Conservation (phyloP, 2,329 filamentous ascomycete species). For the Thelonectria olida region DNA sequence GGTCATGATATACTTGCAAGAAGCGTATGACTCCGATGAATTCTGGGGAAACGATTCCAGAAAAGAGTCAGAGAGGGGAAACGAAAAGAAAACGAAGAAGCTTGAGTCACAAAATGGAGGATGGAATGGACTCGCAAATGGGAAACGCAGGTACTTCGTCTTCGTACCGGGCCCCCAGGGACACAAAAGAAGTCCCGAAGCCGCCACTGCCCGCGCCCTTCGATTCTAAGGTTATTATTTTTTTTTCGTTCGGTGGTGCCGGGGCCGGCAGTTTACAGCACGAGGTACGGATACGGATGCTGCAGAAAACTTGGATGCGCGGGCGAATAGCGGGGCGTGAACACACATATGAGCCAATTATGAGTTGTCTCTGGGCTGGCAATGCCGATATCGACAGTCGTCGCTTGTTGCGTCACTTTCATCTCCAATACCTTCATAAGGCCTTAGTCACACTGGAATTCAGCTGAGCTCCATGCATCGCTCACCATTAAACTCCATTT, state of each 20-base stretch:
- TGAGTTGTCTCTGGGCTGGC: background rate
- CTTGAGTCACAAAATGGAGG: constrained; percentile 10
- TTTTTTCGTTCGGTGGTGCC: background rate
- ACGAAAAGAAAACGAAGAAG: background rate
- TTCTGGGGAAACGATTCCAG: background rate
- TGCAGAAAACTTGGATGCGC: background rate
- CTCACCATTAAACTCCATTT: background rate
- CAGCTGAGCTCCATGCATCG: background rate
- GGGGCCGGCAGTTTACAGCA: background rate
- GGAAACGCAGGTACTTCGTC: background rate
- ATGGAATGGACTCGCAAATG: background rate
- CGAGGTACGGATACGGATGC: background rate
- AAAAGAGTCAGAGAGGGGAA: constrained; percentile 1
- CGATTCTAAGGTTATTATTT: background rate
- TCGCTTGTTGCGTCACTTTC: background rate
- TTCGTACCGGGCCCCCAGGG: background rate
- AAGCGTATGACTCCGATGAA: background rate
- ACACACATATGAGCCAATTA: background rate
- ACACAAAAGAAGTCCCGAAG: background rate
- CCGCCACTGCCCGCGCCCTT: background rate
- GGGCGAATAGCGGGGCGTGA: background rate
- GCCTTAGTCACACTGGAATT: background rate
- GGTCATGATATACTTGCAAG: background rate
- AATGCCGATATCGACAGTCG: background rate
- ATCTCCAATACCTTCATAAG: background rate